These are phyloP conservation scores for Pseudocercospora fijiensis DNA, from an alignment of 2,329 filamentous ascomycete genomes.

Conservation along the genomic window DNA sequence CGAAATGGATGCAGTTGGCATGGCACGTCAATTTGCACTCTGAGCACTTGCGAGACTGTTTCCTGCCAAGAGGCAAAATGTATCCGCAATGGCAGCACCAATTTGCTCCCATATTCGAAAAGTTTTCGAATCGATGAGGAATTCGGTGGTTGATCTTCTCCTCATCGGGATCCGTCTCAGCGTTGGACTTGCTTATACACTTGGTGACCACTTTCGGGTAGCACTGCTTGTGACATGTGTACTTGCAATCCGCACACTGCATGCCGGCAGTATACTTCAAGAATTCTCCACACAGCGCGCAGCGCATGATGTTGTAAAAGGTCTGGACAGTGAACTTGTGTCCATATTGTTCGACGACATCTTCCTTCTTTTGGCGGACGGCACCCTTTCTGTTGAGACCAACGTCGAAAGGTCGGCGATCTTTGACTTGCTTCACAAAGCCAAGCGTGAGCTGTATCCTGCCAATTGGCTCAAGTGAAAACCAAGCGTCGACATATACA, in stretches of 20 bases:
- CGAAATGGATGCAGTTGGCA: constrained; percentile 85
- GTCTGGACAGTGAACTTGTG: constrained; percentile 99
- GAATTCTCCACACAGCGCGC: constrained; percentile 94
- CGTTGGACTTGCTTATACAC: constrained; percentile 99
- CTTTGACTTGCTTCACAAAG: constrained; percentile 87
- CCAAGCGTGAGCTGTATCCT: constrained; percentile 88
- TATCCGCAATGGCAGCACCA: constrained; percentile 99
- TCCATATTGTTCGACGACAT: constrained; percentile 96
- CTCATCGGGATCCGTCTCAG: constrained; percentile 95
- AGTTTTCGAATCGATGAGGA: constrained; percentile 94
- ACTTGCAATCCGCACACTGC: constrained; percentile 99
- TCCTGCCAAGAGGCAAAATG: constrained; percentile 88
- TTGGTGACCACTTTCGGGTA: constrained; percentile 97
- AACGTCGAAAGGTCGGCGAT: constrained; percentile 77
- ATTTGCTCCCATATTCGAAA: constrained; percentile 95
- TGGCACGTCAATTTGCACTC: constrained; percentile 94
- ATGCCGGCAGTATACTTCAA: constrained; percentile 98
- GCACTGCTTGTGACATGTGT: constrained; percentile 97
- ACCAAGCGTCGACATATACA: constrained; percentile 83
- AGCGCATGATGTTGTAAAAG: constrained; percentile 99
- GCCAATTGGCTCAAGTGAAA: constrained; percentile 90
- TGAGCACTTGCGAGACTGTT: constrained; percentile 90
- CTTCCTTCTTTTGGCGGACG: constrained; percentile 95
- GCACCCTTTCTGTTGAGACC: constrained; percentile 93
- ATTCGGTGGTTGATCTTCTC: constrained; percentile 99